Evolutionary conservation across 352 stramenopile genomes (phyloP), one percentile per base, ranked within the genome.

Genomic region (Phytophthora rubi): DNA sequence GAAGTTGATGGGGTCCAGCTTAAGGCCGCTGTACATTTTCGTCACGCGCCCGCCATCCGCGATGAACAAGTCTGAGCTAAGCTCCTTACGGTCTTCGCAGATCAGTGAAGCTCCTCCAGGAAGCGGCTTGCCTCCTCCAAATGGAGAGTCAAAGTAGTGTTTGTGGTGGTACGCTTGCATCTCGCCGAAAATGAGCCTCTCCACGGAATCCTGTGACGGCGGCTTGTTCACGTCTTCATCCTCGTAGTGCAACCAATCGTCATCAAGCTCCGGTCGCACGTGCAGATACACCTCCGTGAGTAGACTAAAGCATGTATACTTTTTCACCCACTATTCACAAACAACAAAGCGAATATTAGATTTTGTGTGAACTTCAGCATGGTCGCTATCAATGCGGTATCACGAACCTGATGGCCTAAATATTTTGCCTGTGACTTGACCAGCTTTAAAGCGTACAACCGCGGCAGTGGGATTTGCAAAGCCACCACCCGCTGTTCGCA

Each of bases 161-260:
- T 93, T 93, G 76, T 93, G 82, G 47, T 95, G 88, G 64, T 90
- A 95, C n/a, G 85, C 82, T 65, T 95, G 88, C 81, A 95, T 90
- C 63, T 95, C 88, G 9, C 88, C 88, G 70, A 92, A 91, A 70
- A 93, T 71, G n/a, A 93, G 64, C 7, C 84, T 82, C 62, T 95
- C 85, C 18, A 91, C 73, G 8, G 83, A 89, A 62, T 95, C 87
- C 56, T 91, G 84, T 2, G 74, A 83, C 21, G 81, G 73, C 13
- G 80, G 81, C 53, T 92, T 92, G 67, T 79, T 91, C 51, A 88
- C 68, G 49, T 95, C 88, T 6, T 95, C 88, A 51, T 95, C 85
- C 60, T 95, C 88, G 65, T 90, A 90, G 37, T 82, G 77, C 32
- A 95, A 79, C 88, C 88, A 95, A 68, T 86, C 88, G 69, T 95